phyloP scores from a whole-genome alignment of 257 asterid genomes.

The Datura wrightii region DNA sequence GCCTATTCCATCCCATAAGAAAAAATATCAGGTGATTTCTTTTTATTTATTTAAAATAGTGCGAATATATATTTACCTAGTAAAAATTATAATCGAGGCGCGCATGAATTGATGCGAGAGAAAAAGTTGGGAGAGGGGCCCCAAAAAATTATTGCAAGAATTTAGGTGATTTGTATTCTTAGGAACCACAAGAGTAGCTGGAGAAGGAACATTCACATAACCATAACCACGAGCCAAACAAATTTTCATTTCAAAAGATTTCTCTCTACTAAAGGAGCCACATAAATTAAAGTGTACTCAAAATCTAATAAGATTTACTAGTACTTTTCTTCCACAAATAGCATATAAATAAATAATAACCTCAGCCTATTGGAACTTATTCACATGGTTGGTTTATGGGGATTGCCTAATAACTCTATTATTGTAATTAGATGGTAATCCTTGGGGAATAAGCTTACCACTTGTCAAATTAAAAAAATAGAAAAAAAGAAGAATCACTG shows the following conservation, averaged over 20 bases:
- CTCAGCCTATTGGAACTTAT: not conserved
- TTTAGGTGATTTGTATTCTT: slow-evolving; percentile 45
- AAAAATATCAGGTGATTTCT: too few species aligned
- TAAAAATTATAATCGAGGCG: not conserved
- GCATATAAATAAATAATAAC: slow-evolving; percentile 33
- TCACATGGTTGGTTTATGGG: slow-evolving; percentile 61
- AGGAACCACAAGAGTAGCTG: slow-evolving; percentile 61
- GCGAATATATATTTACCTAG: too few species aligned
- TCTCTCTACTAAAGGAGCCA: not conserved
- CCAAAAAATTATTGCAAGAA: slow-evolving; percentile 40
- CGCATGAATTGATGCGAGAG: not conserved
- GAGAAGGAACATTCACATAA: slow-evolving; percentile 34
- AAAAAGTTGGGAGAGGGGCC: not conserved
- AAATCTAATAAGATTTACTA: not conserved
- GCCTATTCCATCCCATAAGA: too few species aligned
- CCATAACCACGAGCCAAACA: not conserved
- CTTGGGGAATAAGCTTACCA: not conserved
- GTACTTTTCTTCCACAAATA: slow-evolving; percentile 31
- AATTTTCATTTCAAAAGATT: not conserved
- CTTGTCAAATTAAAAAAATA: not conserved
- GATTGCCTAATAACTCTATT: slow-evolving; percentile 38
- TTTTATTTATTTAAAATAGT: too few species aligned
- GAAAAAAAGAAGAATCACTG: not conserved
- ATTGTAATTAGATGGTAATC: not conserved
- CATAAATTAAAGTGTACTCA: not conserved